Evolutionary conservation across 208 protist genomes (phyloP).

Genomic region (Blechomonas ayalai): DNA sequence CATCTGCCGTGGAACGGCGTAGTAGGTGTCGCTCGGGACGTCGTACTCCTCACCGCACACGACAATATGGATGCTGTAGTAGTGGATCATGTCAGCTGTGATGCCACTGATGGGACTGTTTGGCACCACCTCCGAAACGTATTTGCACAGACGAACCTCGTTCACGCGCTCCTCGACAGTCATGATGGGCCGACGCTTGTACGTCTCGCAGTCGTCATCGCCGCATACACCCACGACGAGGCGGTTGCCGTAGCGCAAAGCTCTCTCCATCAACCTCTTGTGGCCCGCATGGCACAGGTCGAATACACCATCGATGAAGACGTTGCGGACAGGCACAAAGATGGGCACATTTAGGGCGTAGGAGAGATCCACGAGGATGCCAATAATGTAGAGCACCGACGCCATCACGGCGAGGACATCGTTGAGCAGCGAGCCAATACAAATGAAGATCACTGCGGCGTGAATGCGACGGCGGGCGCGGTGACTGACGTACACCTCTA

Average conservation of each 20-base stretch:
- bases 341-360: slow-evolving; percentile 85
- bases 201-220: slow-evolving; percentile 77
- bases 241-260: slow-evolving; percentile 80
- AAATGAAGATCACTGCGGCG: slow-evolving; percentile 75
- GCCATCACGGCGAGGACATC: slow-evolving; percentile 63
- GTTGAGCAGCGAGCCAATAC: slow-evolving; percentile 82
- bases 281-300: slow-evolving; percentile 91
- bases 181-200: slow-evolving; percentile 92
- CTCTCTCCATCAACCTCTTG: slow-evolving; percentile 82
- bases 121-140: slow-evolving; percentile 86
- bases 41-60: slow-evolving; percentile 90
- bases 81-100: slow-evolving; percentile 81
- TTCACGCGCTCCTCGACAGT: slow-evolving; percentile 79
- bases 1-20: slow-evolving; percentile 68
- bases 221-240: slow-evolving; percentile 89
- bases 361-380: slow-evolving; percentile 81
- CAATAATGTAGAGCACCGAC: slow-evolving; percentile 69
- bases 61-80: slow-evolving; percentile 91
- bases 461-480: slow-evolving; percentile 80
- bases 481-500: slow-evolving; percentile 84
- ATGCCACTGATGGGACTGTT: slow-evolving; percentile 81
- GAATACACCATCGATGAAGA: slow-evolving; percentile 91
- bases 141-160: slow-evolving; percentile 87
- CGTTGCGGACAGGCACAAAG: slow-evolving; percentile 86
- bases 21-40: slow-evolving; percentile 81